Percentiles rank a stretch among this genome's conserved stretches.
phyloP scores from a whole-genome alignment of 1,139 yeast species.

The Schizosaccharomyces versatilis region DNA sequence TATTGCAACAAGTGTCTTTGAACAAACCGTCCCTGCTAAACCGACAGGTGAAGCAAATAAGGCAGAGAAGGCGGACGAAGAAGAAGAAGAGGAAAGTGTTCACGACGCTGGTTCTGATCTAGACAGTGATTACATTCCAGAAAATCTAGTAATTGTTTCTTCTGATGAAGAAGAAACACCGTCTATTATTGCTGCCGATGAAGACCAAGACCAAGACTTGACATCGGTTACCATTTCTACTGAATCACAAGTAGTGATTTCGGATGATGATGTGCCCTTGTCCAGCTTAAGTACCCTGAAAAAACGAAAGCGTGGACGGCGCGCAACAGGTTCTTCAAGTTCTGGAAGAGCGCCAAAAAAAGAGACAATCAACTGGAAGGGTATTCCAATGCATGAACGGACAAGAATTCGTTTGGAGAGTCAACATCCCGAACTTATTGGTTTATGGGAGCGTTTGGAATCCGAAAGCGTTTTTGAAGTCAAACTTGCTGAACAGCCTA shows the following conservation, averaged over 20 bases:
- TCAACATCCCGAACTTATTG: constrained; percentile 54
- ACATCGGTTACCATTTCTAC: no score
- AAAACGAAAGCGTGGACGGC: background rate
- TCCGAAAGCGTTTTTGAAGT: constrained; percentile 29
- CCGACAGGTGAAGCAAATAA: no score
- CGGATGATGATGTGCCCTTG: no score
- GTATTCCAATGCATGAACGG: constrained; percentile 3
- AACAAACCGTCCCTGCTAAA: no score
- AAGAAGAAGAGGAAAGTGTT: no score
- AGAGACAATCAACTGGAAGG: background rate
- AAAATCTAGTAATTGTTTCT: background rate
- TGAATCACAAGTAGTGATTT: no score
- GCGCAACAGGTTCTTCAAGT: background rate
- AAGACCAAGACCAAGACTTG: background rate
- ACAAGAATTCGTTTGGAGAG: constrained; percentile 26
- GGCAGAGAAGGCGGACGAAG: no score
- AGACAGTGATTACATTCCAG: background rate
- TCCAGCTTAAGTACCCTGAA: no score
- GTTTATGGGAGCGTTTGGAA: constrained; percentile 46
- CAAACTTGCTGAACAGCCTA: constrained; percentile 53
- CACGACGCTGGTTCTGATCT: background rate
- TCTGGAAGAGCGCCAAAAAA: background rate
- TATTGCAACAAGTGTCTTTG: no score
- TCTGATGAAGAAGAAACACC: background rate
- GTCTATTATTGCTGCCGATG: background rate